A percentile compares a stretch with the other conserved stretches of the same genome.
Conservation (phyloP, 2,329 filamentous ascomycete genomes). For the Diaporthe vaccinii region DNA sequence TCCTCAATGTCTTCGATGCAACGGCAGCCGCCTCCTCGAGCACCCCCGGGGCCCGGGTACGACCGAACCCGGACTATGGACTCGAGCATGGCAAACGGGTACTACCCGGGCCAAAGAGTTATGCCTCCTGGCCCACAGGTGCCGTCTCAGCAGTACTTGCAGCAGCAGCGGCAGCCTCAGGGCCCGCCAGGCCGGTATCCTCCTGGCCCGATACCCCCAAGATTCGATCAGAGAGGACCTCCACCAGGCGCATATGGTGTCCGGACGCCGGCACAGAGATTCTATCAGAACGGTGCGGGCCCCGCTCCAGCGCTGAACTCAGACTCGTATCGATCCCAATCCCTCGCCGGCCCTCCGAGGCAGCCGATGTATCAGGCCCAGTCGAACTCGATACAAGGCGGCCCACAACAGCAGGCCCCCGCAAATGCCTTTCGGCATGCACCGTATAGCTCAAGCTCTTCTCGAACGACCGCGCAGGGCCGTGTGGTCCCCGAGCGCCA, state of each 20-base stretch:
- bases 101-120: slow-evolving; percentile 67
- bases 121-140: slow-evolving; percentile 63
- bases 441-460: slow-evolving; percentile 75
- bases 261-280: slow-evolving; percentile 67
- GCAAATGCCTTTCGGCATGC: slow-evolving; percentile 84
- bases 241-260: slow-evolving; percentile 60
- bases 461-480: slow-evolving; percentile 90
- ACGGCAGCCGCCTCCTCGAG: slow-evolving; percentile 73
- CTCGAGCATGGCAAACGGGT: slow-evolving; percentile 62
- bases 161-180: slow-evolving; percentile 58
- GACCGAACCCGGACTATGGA: slow-evolving; percentile 60
- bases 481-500: slow-evolving; percentile 91
- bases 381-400: slow-evolving; percentile 65
- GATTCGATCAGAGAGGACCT: slow-evolving; percentile 73
- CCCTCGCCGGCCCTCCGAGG: slow-evolving; percentile 82
- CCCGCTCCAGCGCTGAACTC: slow-evolving; percentile 81
- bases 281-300: slow-evolving; percentile 70
- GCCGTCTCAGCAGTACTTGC: slow-evolving; percentile 62
- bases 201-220: slow-evolving; percentile 66
- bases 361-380: slow-evolving; percentile 76
- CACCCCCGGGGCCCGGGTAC: slow-evolving; percentile 55
- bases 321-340: slow-evolving; percentile 93
- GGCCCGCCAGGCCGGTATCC: slow-evolving; percentile 56
- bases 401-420: slow-evolving; percentile 62
- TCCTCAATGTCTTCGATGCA: slow-evolving; percentile 71